Evolutionary conservation across 768 basidiomycete genomes (phyloP).

Genomic region (Pleurotus citrinopileatus): DNA sequence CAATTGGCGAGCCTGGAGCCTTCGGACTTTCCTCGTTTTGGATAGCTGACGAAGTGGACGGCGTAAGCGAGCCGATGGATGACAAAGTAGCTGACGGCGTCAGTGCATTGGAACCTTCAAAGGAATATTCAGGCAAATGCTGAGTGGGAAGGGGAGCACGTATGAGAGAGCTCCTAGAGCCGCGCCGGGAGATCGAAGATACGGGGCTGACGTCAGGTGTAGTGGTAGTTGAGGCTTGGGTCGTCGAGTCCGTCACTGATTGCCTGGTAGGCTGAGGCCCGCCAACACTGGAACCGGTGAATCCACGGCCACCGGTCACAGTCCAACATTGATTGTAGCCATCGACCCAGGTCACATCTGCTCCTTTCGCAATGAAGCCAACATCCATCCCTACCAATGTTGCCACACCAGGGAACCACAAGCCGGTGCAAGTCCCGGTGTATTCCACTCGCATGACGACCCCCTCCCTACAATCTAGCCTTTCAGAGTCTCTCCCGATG

Average conservation of each 20-base stretch:
- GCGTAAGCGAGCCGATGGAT: conserved; percentile 48
- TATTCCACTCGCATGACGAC: conserved; percentile 66
- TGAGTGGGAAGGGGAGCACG: conserved; percentile 71
- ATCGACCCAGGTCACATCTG: conserved; percentile 65
- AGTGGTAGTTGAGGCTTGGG: conserved; percentile 20
- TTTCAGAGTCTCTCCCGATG: conserved; percentile 40
- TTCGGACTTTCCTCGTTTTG: conserved; percentile 12
- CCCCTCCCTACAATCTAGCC: conserved; percentile 43
- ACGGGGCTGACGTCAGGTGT: conserved; percentile 14
- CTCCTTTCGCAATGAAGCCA: conserved; percentile 63
- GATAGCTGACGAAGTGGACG: conserved; percentile 27
- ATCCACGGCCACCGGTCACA: conserved; percentile 61
- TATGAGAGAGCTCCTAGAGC: conserved; percentile 59
- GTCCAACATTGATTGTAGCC: conserved; percentile 54
- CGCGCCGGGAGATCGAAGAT: conserved; percentile 28
- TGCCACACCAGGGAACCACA: conserved; percentile 84
- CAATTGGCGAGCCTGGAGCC: conserved; percentile 62
- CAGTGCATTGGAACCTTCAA: conserved; percentile 51
- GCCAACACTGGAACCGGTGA: conserved; percentile 68
- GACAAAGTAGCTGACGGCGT: conserved; percentile 37
- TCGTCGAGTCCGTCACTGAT: conserved; percentile 46
- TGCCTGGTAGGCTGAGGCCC: conserved; percentile 41
- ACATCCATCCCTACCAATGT: conserved; percentile 79
- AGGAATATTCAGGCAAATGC: conserved; percentile 69
- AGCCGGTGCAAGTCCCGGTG: conserved; percentile 67